Conservation (phyloP, 2,329 filamentous ascomycete species). For the Sporothrix brunneoviolacea region DNA sequence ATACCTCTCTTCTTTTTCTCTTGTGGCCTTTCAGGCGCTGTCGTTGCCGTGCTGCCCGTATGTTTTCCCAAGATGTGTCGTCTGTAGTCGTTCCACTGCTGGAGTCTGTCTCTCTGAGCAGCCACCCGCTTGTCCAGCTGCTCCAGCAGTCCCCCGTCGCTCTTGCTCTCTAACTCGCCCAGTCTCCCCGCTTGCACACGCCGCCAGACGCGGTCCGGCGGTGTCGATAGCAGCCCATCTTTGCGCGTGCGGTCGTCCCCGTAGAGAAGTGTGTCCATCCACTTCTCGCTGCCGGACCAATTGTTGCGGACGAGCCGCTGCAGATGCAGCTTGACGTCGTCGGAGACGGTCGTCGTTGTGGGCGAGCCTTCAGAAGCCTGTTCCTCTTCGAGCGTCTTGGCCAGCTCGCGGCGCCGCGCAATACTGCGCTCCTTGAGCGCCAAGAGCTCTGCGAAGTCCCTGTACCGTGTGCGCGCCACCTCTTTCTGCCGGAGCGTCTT, state of each 20-base stretch:
- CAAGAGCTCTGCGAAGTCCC: slow-evolving; percentile 59
- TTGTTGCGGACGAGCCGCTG: slow-evolving; percentile 60
- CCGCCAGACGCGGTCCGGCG: slow-evolving; percentile 67
- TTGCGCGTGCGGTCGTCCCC: slow-evolving; percentile 49
- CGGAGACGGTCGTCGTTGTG: slow-evolving; percentile 26
- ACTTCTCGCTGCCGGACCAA: slow-evolving; percentile 71
- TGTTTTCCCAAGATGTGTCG: slow-evolving; percentile 36
- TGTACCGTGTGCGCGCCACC: slow-evolving; percentile 51
- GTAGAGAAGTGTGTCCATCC: slow-evolving; percentile 64
- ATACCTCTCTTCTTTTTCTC: slow-evolving; percentile 34
- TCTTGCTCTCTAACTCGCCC: slow-evolving; percentile 46
- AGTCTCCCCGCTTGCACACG: slow-evolving; percentile 55
- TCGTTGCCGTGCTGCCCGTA: slow-evolving; percentile 11
- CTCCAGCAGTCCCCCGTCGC: slow-evolving; percentile 50
- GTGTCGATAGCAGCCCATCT: slow-evolving; percentile 57
- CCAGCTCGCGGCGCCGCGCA: slow-evolving; percentile 43
- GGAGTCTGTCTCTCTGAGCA: slow-evolving; percentile 60
- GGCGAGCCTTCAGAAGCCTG: background rate
- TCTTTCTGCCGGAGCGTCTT: slow-evolving; percentile 53
- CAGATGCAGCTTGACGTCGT: slow-evolving; percentile 42
- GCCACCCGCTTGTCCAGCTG: slow-evolving; percentile 64
- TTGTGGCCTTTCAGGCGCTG: slow-evolving; percentile 19
- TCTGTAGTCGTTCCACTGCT: slow-evolving; percentile 67
- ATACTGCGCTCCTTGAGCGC: slow-evolving; percentile 55
- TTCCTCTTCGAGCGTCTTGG: slow-evolving; percentile 25